Conservation (phyloP, 2,329 filamentous ascomycete species). For the Talaromyces amestolkiae region DNA sequence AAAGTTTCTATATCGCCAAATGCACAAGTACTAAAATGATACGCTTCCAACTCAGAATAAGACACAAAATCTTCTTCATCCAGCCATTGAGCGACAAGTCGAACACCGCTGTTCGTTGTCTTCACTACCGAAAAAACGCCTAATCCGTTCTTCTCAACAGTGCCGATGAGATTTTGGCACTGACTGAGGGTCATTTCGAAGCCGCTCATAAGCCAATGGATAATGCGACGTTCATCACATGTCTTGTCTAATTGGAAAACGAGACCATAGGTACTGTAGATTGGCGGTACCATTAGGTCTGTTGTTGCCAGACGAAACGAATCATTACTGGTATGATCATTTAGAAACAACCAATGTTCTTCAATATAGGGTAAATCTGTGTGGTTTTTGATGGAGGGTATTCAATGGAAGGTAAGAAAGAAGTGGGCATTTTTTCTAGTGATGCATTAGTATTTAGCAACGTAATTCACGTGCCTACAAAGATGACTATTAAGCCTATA, state of each 20-base stretch:
- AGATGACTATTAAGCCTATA: not conserved
- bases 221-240: not conserved
- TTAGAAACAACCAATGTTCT: not conserved
- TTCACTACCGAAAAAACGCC: not conserved
- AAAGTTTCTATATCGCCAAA: not conserved
- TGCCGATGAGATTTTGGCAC: not conserved
- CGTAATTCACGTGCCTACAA: not conserved
- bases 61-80: not conserved
- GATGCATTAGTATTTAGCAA: not conserved
- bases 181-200: not conserved
- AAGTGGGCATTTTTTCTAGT: not conserved
- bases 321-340: not conserved
- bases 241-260: not conserved
- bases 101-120: not conserved
- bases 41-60: not conserved
- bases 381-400: not conserved
- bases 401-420: not conserved
- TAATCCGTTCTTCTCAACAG: not conserved
- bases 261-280: not conserved
- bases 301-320: not conserved
- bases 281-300: not conserved
- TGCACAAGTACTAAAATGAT: not conserved
- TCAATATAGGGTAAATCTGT: not conserved
- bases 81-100: not conserved
- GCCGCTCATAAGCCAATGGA: not conserved